Evolutionary conservation across 257 asterid species (phyloP), one percentile per base, ranked within the genome.

Genomic region (Scutellaria barbata): DNA sequence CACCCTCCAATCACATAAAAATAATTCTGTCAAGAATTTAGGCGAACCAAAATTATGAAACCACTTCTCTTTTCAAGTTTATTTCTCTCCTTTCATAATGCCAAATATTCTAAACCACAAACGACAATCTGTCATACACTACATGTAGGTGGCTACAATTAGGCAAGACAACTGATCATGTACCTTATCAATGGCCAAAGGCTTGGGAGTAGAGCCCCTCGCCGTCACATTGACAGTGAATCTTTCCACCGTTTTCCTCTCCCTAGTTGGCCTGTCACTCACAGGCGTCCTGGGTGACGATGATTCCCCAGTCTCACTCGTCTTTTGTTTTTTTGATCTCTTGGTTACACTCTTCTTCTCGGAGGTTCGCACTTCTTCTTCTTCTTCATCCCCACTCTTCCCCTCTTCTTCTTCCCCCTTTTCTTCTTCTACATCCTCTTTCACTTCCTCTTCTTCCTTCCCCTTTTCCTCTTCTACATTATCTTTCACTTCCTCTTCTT

Each of bases 201-300:
- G 78, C 74, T 84, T 91, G 6, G 80, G 63, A 4, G 85, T 69
- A 45, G 88, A 56, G 40, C 58, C 60, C 57, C 81, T 74, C 1
- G 77, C 77, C 45, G 79, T 61, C 53, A 77, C 71, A 72, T 65
- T 62, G 78, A 76, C 86, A 10, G 85, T 80, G 69, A 78, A 91
- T 14, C 96, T 82, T 45, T 84, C 92, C 45, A 91, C 96, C 2
- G 76, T 78, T 72, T 87, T 91, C 85, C 96, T 85, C 72, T 89
- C 92, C 79, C 97, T 87, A 0, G 88, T 81, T 5, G 97, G 95
- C 85, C 97, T 85, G 4, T 82, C 84, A 48, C 78, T 80, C 39
- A 77, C 83, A 2, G 79, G 79, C 12, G 84, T 80, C 55, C 63
- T 81, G 0, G 89, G 85, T 1, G 85, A 71, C 20, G 64, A 42